Evolutionary conservation across 805 yeast genomes (phyloP), one percentile per base, ranked within the genome.

Genomic region (Candida tammaniensis): DNA sequence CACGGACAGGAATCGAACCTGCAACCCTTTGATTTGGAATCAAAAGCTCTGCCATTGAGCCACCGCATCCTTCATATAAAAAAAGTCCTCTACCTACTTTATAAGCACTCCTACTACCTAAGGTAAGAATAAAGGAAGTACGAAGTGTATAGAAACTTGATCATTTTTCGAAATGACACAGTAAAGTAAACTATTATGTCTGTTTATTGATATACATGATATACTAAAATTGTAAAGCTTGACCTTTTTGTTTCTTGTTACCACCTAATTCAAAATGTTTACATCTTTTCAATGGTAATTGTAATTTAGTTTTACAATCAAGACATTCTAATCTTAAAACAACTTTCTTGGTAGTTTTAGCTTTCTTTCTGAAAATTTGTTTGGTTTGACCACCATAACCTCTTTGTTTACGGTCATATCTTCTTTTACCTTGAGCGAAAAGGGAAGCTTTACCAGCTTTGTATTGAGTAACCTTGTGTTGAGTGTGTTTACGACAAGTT

Each of bases 361-460:
- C 98, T 77, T 93, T 93, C 86, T 93, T 93, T 86, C 88, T 98
- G 97, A 93, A 93, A 77, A 93, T 84, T 70, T 82, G 98, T 82
- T 88, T 93, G 77, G 98, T 93, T 80, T 93, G 99, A 86, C 99
- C 99, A 86, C 99, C 99, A 78, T 81, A 93, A 88, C 98, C 98
- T 64, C 85, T 70, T 80, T 93, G 98, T 78, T 93, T 93, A 78
- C 99, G 96, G 91, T 93, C 98, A 80, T 93, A 93, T 82, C 99
- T 89, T 82, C 99, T 88, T 91, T 94, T 93, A 84, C 99, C 99
- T 80, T 93, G 98, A 60, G 98, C 96, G 69, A 81, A 88, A 64
- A 89, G 82, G 53, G 98, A 91, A 71, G 98, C 98, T 81, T 93
- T 93, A 78, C 99, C 98, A 70, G 98, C 96, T 76, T 93, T 93